phyloP scores from a whole-genome alignment of 768 basidiomycete species.

The Clitopilus hobsonii region DNA sequence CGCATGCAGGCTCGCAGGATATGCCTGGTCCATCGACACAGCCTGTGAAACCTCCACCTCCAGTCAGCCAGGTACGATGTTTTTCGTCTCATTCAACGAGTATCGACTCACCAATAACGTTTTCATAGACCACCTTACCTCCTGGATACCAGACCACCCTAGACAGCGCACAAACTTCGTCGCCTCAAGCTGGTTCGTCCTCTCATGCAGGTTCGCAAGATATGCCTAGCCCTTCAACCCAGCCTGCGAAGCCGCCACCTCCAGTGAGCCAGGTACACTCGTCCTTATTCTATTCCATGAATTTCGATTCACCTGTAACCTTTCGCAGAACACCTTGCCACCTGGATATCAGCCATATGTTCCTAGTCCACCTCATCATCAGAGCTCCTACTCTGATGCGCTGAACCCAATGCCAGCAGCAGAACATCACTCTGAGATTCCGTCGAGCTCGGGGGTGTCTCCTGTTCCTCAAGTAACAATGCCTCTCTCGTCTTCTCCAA shows the following conservation, averaged over 20 bases:
- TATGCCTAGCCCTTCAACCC: not conserved
- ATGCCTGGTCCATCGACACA: not conserved
- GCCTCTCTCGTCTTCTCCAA: not conserved
- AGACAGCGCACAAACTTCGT: no score
- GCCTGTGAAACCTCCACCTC: not conserved
- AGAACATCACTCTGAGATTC: not conserved
- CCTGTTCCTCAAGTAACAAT: not conserved
- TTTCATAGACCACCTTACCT: no score
- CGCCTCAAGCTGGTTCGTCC: no score
- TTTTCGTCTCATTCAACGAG: not conserved
- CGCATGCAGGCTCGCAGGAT: no score
- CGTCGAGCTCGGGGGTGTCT: not conserved
- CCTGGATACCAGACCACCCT: no score
- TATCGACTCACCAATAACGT: no score
- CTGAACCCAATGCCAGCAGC: not conserved
- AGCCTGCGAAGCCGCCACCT: no score
- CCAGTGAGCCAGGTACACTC: no score
- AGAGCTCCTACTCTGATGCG: not conserved
- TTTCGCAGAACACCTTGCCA: no score
- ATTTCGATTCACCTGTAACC: no score
- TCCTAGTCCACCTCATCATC: not conserved
- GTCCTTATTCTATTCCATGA: no score
- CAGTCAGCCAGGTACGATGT: not conserved
- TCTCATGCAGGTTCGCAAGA: no score
- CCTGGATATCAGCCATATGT: not conserved